Conservation (phyloP, 176 grass and related monocot genomes). For the Calamus simplicifolius region DNA sequence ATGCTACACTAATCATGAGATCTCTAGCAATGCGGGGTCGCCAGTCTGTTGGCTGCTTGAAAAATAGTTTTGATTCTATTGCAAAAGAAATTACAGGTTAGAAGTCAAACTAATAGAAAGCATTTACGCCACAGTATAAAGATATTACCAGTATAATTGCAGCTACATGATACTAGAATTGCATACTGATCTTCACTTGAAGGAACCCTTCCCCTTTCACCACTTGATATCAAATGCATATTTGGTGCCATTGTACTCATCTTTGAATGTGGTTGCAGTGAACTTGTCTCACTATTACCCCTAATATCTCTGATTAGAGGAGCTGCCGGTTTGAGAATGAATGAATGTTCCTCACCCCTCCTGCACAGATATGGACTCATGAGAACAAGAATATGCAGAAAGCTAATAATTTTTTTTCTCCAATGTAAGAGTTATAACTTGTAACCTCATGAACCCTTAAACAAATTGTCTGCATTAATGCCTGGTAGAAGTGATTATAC, state of each 20-base stretch:
- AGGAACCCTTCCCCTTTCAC: slow-evolving; percentile 27
- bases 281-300: slow-evolving; percentile 29
- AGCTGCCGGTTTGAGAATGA: slow-evolving; percentile 84
- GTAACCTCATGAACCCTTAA: no score
- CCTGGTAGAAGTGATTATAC: no score
- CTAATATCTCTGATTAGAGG: slow-evolving; percentile 37
- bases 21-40: slow-evolving; percentile 68
- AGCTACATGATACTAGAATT: slow-evolving; percentile 78
- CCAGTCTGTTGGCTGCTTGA: slow-evolving; percentile 89
- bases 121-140: no score
- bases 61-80: slow-evolving; percentile 95
- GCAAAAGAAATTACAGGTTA: slow-evolving; percentile 14
- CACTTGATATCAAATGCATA: slow-evolving; percentile 31
- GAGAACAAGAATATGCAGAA: no score
- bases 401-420: no score
- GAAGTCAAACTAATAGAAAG: not conserved
- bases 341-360: slow-evolving; percentile 89
- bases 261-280: slow-evolving; percentile 31
- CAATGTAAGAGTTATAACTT: no score
- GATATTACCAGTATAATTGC: slow-evolving; percentile 71
- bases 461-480: no score
- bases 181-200: slow-evolving; percentile 63
- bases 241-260: slow-evolving; percentile 18
- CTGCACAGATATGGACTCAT: slow-evolving; percentile 38
- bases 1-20: slow-evolving; percentile 85